Base-by-base conservation (phyloP, 1,139 yeast genomes). In the Lodderomyces orthopsilosis region DNA sequence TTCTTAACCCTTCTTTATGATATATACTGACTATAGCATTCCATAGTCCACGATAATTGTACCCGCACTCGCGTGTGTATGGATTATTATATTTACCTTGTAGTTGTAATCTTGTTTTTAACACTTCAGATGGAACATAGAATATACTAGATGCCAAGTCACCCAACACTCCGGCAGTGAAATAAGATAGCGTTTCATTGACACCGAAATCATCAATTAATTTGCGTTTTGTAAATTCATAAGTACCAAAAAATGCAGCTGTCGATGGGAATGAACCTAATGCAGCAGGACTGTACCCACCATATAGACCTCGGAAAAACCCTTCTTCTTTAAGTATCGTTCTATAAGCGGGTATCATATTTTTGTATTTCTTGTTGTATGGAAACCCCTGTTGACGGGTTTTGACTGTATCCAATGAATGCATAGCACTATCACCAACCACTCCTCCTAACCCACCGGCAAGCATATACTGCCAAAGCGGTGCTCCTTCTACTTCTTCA, bases 381-480 rank as follows among this genome's bases (percentile, higher is more conserved):
- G 89, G 84, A 6, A 95, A 88, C 22, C 96, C 98, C 59, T 93
- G 98, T 61, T 93, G 98, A 53, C 98, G 74, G 1, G 98, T 93
- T 62, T 93, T 93, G 34, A 94, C 96, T 0, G 98, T 93, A 58
- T 93, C 98, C 37, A 93, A 68, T 1, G 98, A 91, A 63, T 93
- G 97, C 97, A 93, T 93, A 39, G 81, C 70, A 1, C 95, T 77
- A 58, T 93, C 98, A 13, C 98, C 98, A 32, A 91, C 81, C 47
- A 88, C 82, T 1, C 98, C 98, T 7, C 98, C 98, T 41, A 91
- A 68, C 1, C 96, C 97, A 34, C 98, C 98, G 0, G 98, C 96
- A 27, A 86, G 46, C 72, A 85, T 74, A 55, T 91, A 84, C 52
- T 81, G 77, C 51, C 77, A 45, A n/a, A 84, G 63, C 1, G 87